These are phyloP conservation scores for Vinca minor DNA, from an alignment of 257 asterid genomes.

Conservation along the genomic window DNA sequence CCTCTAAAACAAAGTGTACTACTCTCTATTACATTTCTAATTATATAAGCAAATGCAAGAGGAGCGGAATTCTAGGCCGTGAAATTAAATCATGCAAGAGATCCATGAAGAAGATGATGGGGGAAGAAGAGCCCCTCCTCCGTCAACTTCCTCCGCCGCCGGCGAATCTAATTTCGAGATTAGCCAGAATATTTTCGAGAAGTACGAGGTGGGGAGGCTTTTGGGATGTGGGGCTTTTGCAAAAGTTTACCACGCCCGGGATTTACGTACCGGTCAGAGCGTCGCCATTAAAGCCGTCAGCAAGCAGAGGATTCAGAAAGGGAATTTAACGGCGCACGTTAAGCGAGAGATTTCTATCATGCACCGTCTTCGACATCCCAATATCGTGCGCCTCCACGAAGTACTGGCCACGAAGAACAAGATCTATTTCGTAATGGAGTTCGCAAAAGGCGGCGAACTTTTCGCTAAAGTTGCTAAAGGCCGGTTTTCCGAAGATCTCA, in stretches of 20 bases:
- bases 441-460: constrained; percentile 45
- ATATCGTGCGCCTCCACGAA: constrained; percentile 60
- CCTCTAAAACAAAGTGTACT: no score
- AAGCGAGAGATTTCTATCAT: constrained; percentile 61
- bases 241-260: constrained; percentile 41
- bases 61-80: not conserved
- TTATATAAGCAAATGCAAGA: no score
- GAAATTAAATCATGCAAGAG: no score
- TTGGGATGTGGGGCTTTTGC: constrained; percentile 55
- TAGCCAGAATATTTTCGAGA: constrained; percentile 1
- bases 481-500: constrained; percentile 19
- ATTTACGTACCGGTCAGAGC: constrained; percentile 29
- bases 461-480: constrained; percentile 35
- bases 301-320: constrained; percentile 38
- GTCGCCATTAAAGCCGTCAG: constrained; percentile 48
- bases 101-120: not conserved
- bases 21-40: no score
- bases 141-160: not conserved
- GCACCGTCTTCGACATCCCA: constrained; percentile 69
- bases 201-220: constrained; percentile 37
- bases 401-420: constrained; percentile 52
- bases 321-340: constrained; percentile 38
- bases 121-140: no score
- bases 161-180: not conserved
- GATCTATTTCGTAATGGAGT: constrained; percentile 35